Percentiles rank a stretch among this genome's conserved stretches.
phyloP scores from a whole-genome alignment of 768 basidiomycete genomes.

The Pholiota microspora region DNA sequence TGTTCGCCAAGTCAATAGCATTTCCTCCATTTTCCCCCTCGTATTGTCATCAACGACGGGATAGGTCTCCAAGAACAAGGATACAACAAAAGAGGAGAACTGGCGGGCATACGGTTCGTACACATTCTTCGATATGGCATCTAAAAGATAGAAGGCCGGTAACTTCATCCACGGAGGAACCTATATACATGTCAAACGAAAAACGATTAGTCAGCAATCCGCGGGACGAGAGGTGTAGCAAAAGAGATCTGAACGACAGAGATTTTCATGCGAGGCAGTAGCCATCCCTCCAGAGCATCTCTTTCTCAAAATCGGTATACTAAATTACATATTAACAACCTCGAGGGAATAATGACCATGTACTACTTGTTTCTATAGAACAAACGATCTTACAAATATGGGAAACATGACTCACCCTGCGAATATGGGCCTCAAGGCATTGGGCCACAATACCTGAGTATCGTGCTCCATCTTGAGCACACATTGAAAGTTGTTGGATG shows the following conservation, averaged over 20 bases:
- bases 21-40: conserved; percentile 95
- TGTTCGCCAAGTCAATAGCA: conserved; percentile 92
- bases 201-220: conserved; percentile 72
- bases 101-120: conserved; percentile 88
- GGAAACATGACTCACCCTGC: conserved; percentile 69
- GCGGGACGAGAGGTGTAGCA: conserved; percentile 36
- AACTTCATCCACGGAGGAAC: conserved; percentile 88
- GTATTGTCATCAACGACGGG: conserved; percentile 80
- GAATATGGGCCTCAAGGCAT: conserved; percentile 81
- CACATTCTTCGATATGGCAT: conserved; percentile 96
- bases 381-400: conserved; percentile 16
- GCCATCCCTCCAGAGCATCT: conserved; percentile 30
- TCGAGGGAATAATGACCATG: not conserved
- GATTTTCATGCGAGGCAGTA: conserved; percentile 19
- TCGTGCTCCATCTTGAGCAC: conserved; percentile 82
- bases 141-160: conserved; percentile 91
- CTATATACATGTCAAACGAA: conserved; percentile 47
- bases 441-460: conserved; percentile 79
- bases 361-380: conserved; percentile 26
- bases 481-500: conserved; percentile 89
- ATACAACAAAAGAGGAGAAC: conserved; percentile 79
- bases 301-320: conserved; percentile 32
- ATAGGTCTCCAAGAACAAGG: conserved; percentile 87
- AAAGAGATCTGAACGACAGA: conserved; percentile 17
- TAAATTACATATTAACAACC: conserved; percentile 25